Percentiles rank a stretch among this genome's conserved stretches.
Conservation (phyloP, 139 green algal species). For the Picochlorum costavermella region DNA sequence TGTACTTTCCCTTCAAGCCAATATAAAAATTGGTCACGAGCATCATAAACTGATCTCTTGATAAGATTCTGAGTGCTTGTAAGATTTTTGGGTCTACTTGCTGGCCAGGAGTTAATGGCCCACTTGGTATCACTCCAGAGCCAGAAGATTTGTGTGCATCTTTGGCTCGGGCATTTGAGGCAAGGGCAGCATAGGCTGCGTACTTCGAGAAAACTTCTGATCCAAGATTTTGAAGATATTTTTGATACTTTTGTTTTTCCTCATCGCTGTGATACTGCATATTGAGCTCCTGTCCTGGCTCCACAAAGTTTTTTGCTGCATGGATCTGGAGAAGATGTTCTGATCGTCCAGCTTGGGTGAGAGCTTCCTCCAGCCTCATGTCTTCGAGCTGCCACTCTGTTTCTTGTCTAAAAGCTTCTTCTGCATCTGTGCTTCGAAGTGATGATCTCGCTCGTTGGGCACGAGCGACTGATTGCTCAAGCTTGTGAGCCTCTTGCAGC, state of each 20-base stretch:
- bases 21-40: constrained; percentile 50
- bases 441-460: constrained; percentile 17
- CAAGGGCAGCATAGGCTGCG: not conserved
- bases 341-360: constrained; percentile 18
- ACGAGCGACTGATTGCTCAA: constrained; percentile 33
- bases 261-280: constrained; percentile 11
- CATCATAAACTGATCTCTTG: constrained; percentile 28
- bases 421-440: not conserved
- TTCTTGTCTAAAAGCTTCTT: not conserved
- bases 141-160: not conserved
- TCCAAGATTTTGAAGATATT: not conserved
- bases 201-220: not conserved
- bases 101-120: constrained; percentile 17
- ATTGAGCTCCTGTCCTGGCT: constrained; percentile 21
- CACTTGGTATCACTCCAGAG: constrained; percentile 5
- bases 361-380: constrained; percentile 1
- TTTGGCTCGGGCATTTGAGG: not conserved
- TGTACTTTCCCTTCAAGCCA: constrained; percentile 46
- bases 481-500: constrained; percentile 30
- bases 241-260: constrained; percentile 3
- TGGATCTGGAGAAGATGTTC: constrained; percentile 16
- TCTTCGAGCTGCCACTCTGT: constrained; percentile 10
- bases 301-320: not conserved
- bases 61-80: constrained; percentile 26
- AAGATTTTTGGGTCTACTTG: constrained; percentile 29